Conservation (phyloP, 179 eudicot genomes). For the Corrigiola litoralis region DNA sequence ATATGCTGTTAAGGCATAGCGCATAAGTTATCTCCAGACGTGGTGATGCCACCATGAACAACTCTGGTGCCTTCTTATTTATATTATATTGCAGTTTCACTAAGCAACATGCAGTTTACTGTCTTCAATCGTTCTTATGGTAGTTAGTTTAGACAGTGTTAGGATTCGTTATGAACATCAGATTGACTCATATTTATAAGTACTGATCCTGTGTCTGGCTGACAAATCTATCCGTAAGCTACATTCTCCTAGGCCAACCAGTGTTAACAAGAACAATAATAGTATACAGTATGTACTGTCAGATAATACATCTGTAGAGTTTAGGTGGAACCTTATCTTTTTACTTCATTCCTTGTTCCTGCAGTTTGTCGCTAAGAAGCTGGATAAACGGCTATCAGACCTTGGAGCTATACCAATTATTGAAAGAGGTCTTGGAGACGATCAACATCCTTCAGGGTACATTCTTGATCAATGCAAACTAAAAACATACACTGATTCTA, state of each 20-base stretch:
- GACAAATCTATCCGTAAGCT: background rate
- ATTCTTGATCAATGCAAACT: conserved; percentile 1
- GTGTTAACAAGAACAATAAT: background rate
- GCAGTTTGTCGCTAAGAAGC: conserved; percentile 97
- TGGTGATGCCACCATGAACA: background rate
- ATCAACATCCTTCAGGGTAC: conserved; percentile 99
- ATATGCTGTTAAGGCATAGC: background rate
- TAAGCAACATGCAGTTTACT: background rate
- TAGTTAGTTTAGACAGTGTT: background rate
- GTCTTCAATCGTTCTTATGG: background rate
- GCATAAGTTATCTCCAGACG: too few species aligned
- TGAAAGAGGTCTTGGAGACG: conserved; percentile 96
- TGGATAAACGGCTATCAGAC: conserved; percentile 79
- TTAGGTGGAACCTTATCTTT: background rate
- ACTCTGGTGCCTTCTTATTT: background rate
- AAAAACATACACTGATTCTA: background rate
- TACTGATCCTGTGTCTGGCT: background rate
- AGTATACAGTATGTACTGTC: background rate
- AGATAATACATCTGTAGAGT: background rate
- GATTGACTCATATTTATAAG: background rate
- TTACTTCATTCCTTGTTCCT: background rate
- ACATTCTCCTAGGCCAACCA: background rate
- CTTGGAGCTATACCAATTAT: conserved; percentile 73
- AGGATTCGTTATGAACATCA: background rate
- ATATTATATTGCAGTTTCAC: background rate